Evolutionary conservation across 2,329 filamentous ascomycete genomes (phyloP).

Genomic region (Sporothrix inflata): DNA sequence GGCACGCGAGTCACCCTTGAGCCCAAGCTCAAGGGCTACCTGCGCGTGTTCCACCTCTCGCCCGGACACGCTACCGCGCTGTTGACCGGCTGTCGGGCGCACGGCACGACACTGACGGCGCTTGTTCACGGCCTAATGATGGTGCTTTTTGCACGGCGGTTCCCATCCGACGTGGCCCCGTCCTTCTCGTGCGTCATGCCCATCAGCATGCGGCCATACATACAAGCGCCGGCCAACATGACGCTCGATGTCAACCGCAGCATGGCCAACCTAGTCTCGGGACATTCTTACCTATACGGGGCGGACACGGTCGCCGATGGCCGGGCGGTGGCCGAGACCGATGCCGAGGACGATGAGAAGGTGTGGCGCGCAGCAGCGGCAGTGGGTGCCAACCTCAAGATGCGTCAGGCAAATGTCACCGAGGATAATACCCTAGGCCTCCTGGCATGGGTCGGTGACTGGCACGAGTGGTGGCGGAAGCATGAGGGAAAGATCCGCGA

Average conservation of each 20-base stretch:
- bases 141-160: slow-evolving; percentile 45
- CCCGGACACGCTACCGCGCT: slow-evolving; percentile 39
- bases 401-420: slow-evolving; percentile 43
- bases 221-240: slow-evolving; percentile 33
- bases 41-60: slow-evolving; percentile 45
- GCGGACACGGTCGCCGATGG: slow-evolving; percentile 36
- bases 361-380: slow-evolving; percentile 50
- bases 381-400: slow-evolving; percentile 44
- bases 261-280: slow-evolving; percentile 49
- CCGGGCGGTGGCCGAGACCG: slow-evolving; percentile 29
- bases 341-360: slow-evolving; percentile 35
- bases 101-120: slow-evolving; percentile 52
- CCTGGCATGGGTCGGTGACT: slow-evolving; percentile 50
- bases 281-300: slow-evolving; percentile 41
- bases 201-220: slow-evolving; percentile 50
- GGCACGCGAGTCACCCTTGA: slow-evolving; percentile 44
- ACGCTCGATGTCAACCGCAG: slow-evolving; percentile 39
- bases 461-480: slow-evolving; percentile 45
- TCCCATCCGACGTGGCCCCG: slow-evolving; percentile 42
- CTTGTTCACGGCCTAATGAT: slow-evolving; percentile 53
- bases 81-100: slow-evolving; percentile 46
- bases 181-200: slow-evolving; percentile 48
- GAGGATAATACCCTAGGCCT: slow-evolving; percentile 50
- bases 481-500: slow-evolving; percentile 50
- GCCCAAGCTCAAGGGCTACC: slow-evolving; percentile 43